phyloP scores from a whole-genome alignment of 148 eudicot genomes.

The Agrostemma githago region DNA sequence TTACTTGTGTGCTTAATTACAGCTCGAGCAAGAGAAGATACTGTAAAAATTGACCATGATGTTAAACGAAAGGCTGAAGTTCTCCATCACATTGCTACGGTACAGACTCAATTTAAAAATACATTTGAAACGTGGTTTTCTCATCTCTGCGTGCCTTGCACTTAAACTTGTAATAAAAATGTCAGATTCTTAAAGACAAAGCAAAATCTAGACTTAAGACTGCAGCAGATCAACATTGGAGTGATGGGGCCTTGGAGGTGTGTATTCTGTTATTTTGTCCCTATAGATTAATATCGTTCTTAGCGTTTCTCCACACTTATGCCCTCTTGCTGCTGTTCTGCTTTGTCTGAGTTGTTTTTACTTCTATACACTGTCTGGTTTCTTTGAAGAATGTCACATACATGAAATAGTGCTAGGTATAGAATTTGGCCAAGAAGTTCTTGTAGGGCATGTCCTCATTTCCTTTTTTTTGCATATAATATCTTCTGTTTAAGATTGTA shows the following conservation, averaged over 20 bases:
- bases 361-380: neutral
- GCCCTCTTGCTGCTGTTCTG: conserved; percentile 1
- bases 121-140: neutral
- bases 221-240: conserved; percentile 95
- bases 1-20: conserved; percentile 26
- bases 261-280: conserved; percentile 4
- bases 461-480: neutral
- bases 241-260: conserved; percentile 99
- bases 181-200: conserved; percentile 69
- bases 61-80: conserved; percentile 87
- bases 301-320: neutral
- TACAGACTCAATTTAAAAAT: conserved; percentile 28
- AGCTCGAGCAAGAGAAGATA: conserved; percentile 98
- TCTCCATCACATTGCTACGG: conserved; percentile 78
- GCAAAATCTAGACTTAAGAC: conserved; percentile 79
- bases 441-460: neutral
- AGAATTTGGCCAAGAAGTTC: neutral
- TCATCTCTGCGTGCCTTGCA: neutral
- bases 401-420: neutral
- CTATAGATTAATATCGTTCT: neutral
- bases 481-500: neutral
- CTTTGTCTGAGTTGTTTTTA: neutral
- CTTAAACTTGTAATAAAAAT: conserved; percentile 13
- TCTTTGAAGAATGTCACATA: neutral
- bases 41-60: conserved; percentile 69